Evolutionary conservation across 2,329 filamentous ascomycete species (phyloP).

Genomic region (Fusarium longipes): DNA sequence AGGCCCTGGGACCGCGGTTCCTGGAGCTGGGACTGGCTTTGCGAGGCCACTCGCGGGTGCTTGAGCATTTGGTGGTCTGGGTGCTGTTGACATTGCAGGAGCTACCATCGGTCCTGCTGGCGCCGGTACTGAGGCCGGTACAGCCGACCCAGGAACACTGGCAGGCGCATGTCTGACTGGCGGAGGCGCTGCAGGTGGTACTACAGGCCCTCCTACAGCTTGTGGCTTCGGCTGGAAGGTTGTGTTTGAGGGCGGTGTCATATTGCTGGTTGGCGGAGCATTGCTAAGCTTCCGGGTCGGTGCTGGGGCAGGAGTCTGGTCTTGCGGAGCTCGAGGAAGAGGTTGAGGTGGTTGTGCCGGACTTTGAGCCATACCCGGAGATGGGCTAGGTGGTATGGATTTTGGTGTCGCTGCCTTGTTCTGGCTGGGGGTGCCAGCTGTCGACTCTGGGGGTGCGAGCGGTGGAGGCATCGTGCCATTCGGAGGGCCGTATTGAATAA

Average conservation of each 20-base stretch:
- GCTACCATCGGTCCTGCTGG: slow-evolving; percentile 36
- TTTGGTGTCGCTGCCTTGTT: slow-evolving; percentile 35
- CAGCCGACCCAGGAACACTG: slow-evolving; percentile 36
- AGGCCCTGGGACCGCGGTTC: slow-evolving; percentile 15
- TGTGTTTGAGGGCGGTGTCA: slow-evolving; percentile 33
- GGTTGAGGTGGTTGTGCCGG: slow-evolving; percentile 33
- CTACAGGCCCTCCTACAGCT: slow-evolving; percentile 23
- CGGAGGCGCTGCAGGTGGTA: slow-evolving; percentile 40
- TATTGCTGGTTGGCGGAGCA: slow-evolving; percentile 29
- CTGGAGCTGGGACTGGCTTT: slow-evolving; percentile 29
- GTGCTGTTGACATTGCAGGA: slow-evolving; percentile 44
- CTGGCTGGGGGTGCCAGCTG: slow-evolving; percentile 38
- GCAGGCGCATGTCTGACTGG: slow-evolving; percentile 38
- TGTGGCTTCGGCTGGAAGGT: slow-evolving; percentile 35
- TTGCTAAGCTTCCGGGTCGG: slow-evolving; percentile 31
- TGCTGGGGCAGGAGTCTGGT: slow-evolving; percentile 19
- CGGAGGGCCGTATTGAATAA: slow-evolving; percentile 74
- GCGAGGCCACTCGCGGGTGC: slow-evolving; percentile 29
- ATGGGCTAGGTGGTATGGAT: slow-evolving; percentile 36
- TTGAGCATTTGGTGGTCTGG: slow-evolving; percentile 35
- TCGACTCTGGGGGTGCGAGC: slow-evolving; percentile 50
- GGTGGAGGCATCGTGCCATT: slow-evolving; percentile 70
- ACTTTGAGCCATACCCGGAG: slow-evolving; percentile 31
- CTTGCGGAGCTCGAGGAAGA: slow-evolving; percentile 28
- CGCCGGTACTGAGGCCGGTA: slow-evolving; percentile 40